These are phyloP conservation scores for Xylaria sp. DNA, from an alignment of 2,329 filamentous ascomycete species.

Conservation along the genomic window DNA sequence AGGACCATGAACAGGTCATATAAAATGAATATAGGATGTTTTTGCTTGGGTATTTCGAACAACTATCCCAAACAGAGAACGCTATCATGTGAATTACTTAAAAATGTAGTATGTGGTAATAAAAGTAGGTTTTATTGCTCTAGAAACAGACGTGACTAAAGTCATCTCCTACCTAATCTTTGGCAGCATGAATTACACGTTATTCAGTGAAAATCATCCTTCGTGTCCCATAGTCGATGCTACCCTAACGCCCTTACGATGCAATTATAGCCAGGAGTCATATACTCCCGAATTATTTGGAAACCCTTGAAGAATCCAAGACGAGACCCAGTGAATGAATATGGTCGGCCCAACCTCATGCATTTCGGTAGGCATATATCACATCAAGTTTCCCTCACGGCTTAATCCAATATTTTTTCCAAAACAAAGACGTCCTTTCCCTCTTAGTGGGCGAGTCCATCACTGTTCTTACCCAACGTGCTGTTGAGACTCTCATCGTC, in stretches of 20 bases:
- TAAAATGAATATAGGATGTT: neutral
- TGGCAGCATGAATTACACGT: neutral
- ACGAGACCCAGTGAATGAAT: neutral
- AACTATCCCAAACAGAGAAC: neutral
- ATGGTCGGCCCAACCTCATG: neutral
- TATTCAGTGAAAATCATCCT: conserved; percentile 15
- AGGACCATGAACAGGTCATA: neutral
- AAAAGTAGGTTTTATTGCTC: neutral
- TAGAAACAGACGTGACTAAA: neutral
- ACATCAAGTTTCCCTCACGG: neutral
- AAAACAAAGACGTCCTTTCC: too few relatives aligned
- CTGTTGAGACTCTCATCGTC: conserved; percentile 58
- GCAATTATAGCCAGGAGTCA: conserved; percentile 7
- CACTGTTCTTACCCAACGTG: conserved; percentile 60
- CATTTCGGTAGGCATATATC: neutral
- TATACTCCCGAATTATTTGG: conserved; percentile 3
- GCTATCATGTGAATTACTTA: neutral
- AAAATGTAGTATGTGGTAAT: neutral
- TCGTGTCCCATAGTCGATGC: conserved; percentile 6
- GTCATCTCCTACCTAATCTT: neutral
- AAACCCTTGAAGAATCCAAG: neutral
- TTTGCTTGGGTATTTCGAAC: neutral
- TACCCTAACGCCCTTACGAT: conserved; percentile 26
- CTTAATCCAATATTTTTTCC: neutral
- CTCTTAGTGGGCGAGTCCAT: conserved; percentile 48